These are phyloP conservation scores for Fusarium mundagurra DNA, from an alignment of 2,329 filamentous ascomycete genomes.

Conservation along the genomic window DNA sequence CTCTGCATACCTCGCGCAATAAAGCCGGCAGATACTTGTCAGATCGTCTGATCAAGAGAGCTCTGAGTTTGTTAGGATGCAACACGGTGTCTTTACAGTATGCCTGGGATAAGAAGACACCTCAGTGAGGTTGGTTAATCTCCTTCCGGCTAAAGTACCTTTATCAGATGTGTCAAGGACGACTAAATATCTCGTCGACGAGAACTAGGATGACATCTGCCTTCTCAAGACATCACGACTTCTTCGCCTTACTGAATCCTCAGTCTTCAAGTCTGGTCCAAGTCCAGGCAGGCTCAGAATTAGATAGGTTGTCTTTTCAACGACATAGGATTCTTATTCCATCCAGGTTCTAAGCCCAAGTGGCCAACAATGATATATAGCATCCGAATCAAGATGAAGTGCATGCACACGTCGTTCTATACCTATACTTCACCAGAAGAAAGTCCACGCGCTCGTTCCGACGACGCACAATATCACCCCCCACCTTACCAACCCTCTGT, in stretches of 20 bases:
- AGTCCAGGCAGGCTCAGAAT: no score
- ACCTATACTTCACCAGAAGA: no score
- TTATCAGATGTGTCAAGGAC: neutral
- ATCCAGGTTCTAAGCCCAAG: no score
- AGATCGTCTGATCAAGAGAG: neutral
- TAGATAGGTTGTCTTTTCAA: no score
- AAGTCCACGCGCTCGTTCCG: neutral
- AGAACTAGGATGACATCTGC: neutral
- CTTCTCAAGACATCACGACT: accelerated
- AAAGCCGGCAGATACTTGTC: neutral
- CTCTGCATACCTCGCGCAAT: no score
- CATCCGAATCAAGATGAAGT: no score
- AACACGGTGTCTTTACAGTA: neutral
- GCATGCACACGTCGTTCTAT: neutral
- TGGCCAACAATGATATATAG: no score
- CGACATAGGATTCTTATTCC: no score
- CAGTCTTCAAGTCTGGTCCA: neutral
- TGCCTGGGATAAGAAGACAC: accelerated
- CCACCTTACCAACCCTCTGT: neutral
- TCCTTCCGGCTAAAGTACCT: accelerated
- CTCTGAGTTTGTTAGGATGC: accelerated
- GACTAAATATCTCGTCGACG: accelerated
- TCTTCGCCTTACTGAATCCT: neutral
- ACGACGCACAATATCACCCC: accelerated
- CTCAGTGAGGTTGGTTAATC: neutral